Percentiles rank a stretch among this genome's conserved stretches.
These are phyloP conservation scores for Candida ponderosae DNA, from an alignment of 805 yeast species.

Conservation along the genomic window DNA sequence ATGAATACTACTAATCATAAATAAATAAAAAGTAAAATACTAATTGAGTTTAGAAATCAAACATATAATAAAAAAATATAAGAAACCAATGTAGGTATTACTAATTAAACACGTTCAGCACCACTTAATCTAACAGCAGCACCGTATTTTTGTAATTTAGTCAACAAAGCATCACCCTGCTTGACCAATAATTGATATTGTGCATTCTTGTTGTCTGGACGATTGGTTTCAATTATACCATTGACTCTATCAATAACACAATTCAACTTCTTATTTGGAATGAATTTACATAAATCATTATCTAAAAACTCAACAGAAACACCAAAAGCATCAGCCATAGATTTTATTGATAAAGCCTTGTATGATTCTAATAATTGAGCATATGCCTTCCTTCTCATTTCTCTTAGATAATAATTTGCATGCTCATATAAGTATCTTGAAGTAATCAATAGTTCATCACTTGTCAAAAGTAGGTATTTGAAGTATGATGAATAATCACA, in stretches of 20 bases:
- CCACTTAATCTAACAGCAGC: constrained; percentile 96
- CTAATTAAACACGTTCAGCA: constrained; percentile 49
- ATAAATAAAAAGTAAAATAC: not conserved
- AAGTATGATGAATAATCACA: constrained; percentile 82
- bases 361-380: constrained; percentile 91
- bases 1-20: too few relatives aligned
- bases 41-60: not conserved
- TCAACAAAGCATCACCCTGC: constrained; percentile 86
- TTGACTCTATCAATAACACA: constrained; percentile 94
- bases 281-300: constrained; percentile 77
- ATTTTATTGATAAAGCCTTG: constrained; percentile 78
- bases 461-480: constrained; percentile 66
- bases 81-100: not conserved
- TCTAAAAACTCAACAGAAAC: constrained; percentile 86
- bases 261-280: constrained; percentile 88
- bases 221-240: constrained; percentile 90
- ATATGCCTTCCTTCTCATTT: constrained; percentile 91
- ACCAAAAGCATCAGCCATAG: constrained; percentile 93
- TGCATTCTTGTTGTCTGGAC: constrained; percentile 93
- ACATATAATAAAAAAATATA: not conserved
- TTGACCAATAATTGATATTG: constrained; percentile 85
- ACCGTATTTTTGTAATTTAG: constrained; percentile 93
- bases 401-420: constrained; percentile 79
- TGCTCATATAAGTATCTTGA: constrained; percentile 68
- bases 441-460: constrained; percentile 60